Conservation (phyloP, 345 rosid genomes). For the Balakata baccata region DNA sequence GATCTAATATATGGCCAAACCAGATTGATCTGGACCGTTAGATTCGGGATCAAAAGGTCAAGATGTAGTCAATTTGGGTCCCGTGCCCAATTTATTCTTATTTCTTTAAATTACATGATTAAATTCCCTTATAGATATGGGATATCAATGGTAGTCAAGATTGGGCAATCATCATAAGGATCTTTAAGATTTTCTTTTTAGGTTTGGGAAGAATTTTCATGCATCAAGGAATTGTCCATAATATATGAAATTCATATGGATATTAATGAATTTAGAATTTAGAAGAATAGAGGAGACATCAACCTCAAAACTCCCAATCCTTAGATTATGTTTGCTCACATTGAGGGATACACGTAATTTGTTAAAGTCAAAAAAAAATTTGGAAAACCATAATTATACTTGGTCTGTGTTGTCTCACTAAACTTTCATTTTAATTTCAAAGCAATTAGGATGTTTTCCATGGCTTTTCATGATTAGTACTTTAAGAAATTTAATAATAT, state of each 20-base stretch:
- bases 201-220: slow-evolving; percentile 16
- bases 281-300: slow-evolving; percentile 24
- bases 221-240: slow-evolving; percentile 20
- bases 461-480: neutral
- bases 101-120: neutral
- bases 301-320: slow-evolving; percentile 24
- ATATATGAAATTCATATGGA: slow-evolving; percentile 2
- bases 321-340: slow-evolving; percentile 39
- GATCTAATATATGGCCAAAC: neutral
- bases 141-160: slow-evolving; percentile 26
- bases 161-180: slow-evolving; percentile 37
- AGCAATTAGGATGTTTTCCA: slow-evolving; percentile 18
- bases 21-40: slow-evolving; percentile 15
- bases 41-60: slow-evolving; percentile 25
- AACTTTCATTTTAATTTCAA: slow-evolving; percentile 2
- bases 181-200: slow-evolving; percentile 28
- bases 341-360: slow-evolving; percentile 22
- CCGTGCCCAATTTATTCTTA: neutral
- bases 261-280: neutral
- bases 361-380: slow-evolving; percentile 26
- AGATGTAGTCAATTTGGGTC: slow-evolving; percentile 33
- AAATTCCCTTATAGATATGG: slow-evolving; percentile 9
- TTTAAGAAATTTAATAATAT: neutral
- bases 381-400: slow-evolving; percentile 20
- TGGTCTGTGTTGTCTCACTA: slow-evolving; percentile 16